These are phyloP conservation scores for Xeromyces bisporus DNA, from an alignment of 495 filamentous ascomycete genomes.

Conservation along the genomic window DNA sequence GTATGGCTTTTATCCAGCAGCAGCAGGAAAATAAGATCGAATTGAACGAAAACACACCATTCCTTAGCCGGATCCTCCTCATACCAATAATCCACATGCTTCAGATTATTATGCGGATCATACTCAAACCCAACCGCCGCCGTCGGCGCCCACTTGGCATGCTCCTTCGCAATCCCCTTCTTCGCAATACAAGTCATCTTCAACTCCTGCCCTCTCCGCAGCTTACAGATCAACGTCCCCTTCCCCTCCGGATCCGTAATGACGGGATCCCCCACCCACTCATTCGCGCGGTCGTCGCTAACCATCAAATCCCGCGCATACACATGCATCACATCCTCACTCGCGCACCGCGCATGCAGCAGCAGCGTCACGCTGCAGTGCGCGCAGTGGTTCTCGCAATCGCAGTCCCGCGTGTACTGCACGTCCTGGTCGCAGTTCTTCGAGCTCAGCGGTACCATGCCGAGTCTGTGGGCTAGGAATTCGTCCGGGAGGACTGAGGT, in stretches of 20 bases:
- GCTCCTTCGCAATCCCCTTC: constrained; percentile 97
- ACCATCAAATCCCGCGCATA: constrained; percentile 76
- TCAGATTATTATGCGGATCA: constrained; percentile 85
- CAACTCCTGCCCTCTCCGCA: constrained; percentile 74
- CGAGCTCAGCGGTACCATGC: constrained; percentile 75
- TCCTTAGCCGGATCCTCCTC: constrained; percentile 69
- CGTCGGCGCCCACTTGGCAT: constrained; percentile 90
- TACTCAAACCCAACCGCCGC: constrained; percentile 94
- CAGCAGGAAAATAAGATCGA: background rate
- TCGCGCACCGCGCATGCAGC: constrained; percentile 67
- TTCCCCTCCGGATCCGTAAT: constrained; percentile 64
- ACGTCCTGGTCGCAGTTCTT: constrained; percentile 68
- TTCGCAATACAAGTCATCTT: constrained; percentile 84
- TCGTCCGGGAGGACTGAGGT: constrained; percentile 91
- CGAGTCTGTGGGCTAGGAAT: constrained; percentile 84
- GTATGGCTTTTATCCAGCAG: constrained; percentile 1
- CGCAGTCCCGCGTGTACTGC: constrained; percentile 84
- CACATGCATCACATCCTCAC: constrained; percentile 71
- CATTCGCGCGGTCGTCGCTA: constrained; percentile 39
- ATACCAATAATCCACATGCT: constrained; percentile 84
- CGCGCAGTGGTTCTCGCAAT: constrained; percentile 86
- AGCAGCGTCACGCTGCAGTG: constrained; percentile 70
- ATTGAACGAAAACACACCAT: constrained; percentile 49
- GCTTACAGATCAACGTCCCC: constrained; percentile 72
- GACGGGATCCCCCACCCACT: constrained; percentile 70